Base-by-base conservation (phyloP, 2,329 filamentous ascomycete genomes). In the Orbilia blumenaviensis region DNA sequence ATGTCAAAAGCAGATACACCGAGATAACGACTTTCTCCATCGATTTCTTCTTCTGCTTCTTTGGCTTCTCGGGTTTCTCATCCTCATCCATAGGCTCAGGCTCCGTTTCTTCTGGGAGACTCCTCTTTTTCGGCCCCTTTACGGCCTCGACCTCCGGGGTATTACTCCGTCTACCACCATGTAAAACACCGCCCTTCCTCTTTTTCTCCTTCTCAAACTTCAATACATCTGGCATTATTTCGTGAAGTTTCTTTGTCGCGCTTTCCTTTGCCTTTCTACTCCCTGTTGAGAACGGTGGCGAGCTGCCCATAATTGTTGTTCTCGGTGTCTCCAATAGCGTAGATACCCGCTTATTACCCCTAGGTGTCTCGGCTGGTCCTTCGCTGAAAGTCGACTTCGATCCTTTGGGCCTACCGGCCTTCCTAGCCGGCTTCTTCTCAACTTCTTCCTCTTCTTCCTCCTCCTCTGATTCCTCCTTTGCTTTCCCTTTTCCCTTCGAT, bases 141-240 rank as follows among this genome's bases (percentile, higher is more conserved):
- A 9, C 62, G 10, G n/a, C 38, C 14, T 77, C 72, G 0, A 50
- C 71, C 4, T 48, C 64, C n/a, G 72, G 72, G 25, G 78, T 79
- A 8, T 38, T 82, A 60, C 83, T 84, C 18, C 80, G 85, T 78
- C 83, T 84, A 25, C 87, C 86, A 27, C 88, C 88, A 78, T 90
- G 87, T 9, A 88, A 84, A 2, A 91, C 87, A 42, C 89, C 89
- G 12, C 89, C 89, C 50, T 87, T 88, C 18, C 95, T 89, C 84
- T 96, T 97, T 85, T 88, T 93, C 84, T 99, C 95, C 81, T 95
- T 97, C 81, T 98, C 91, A 81, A 95, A 99, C 32, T 96, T 85
- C 1, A 90, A 91, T 80, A 98, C 93, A 81, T 99, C 95, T 0
- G 90, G 88, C 0, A 92, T 93, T 69, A 94, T 77, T 36, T 88